Percentiles rank a stretch among this genome's conserved stretches.
phyloP scores from a whole-genome alignment of 2,329 filamentous ascomycete genomes.

The Albifimbria verrucaria region DNA sequence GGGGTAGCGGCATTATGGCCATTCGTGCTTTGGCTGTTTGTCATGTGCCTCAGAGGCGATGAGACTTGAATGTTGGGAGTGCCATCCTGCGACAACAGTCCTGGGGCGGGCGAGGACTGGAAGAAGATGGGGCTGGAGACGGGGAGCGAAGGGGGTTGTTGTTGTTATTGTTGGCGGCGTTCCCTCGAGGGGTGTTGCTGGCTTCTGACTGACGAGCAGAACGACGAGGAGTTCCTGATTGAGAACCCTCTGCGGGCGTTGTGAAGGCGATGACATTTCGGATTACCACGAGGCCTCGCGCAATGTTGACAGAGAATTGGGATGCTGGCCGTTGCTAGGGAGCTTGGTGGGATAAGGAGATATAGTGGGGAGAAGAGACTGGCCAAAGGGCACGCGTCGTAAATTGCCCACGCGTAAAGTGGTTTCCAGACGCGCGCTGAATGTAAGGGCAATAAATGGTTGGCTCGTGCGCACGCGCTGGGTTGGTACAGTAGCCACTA shows the following conservation, averaged over 20 bases:
- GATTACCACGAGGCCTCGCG: not conserved
- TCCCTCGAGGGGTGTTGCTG: slow-evolving; percentile 43
- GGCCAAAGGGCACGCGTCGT: slow-evolving; percentile 20
- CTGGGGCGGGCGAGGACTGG: slow-evolving; percentile 45
- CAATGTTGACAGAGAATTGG: slow-evolving; percentile 8
- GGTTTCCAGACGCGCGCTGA: slow-evolving; percentile 17
- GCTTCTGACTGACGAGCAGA: slow-evolving; percentile 36
- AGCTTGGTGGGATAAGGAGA: slow-evolving; percentile 22
- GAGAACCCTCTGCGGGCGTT: slow-evolving; percentile 50
- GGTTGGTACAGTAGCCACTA: too few species aligned
- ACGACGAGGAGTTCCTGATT: slow-evolving; percentile 42
- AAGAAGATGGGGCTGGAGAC: slow-evolving; percentile 82
- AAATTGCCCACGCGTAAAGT: slow-evolving; percentile 37
- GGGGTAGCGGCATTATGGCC: slow-evolving; percentile 32
- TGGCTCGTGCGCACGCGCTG: slow-evolving; percentile 25
- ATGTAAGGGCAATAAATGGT: slow-evolving; percentile 8
- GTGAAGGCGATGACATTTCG: slow-evolving; percentile 40
- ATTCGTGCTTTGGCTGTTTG: slow-evolving; percentile 51
- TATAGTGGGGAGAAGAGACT: slow-evolving; percentile 17
- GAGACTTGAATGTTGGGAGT: slow-evolving; percentile 37
- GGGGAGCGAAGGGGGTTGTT: slow-evolving; percentile 48
- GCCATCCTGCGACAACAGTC: slow-evolving; percentile 20
- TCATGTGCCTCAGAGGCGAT: slow-evolving; percentile 56
- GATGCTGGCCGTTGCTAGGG: slow-evolving; percentile 14
- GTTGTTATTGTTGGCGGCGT: slow-evolving; percentile 29